Base-by-base conservation (phyloP, 345 rosid genomes). In the Murraya koenigii region DNA sequence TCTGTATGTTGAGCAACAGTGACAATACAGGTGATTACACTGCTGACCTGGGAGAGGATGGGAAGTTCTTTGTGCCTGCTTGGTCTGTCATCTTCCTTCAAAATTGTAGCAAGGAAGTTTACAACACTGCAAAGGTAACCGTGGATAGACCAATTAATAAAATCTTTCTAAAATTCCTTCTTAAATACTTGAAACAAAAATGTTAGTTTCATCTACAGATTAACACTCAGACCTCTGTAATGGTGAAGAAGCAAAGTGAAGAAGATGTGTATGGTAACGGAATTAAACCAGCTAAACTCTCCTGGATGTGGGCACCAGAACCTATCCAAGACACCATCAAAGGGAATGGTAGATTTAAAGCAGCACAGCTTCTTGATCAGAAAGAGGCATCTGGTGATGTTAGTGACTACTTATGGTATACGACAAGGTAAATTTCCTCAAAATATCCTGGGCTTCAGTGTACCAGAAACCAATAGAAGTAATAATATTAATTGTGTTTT, bases 51-150 rank as follows among this genome's bases (percentile, higher is more conserved):
- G 20, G 23, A 47, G 20, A 68, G 38, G 82, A 76, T 13, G 28
- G 61, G 14, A 19, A 72, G 22, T 68, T 52, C 26, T 1, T 10
- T 5, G 15, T 82, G 56, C 86, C 82, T 4, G 74, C 82, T 49
- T 85, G 84, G 84, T 82, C 86, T 7, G 82, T 80, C 30, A 75
- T 26, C 47, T 67, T 73, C 47, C 77, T 82, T 32, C 52, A 52
- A n/a, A 76, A 79, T 72, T 75, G 87, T 49, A 64, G 44, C 41
- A 75, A 55, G 4, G 80, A 80, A 55, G 65, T 76, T 71, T 78
- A 26, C 75, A 84, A 69, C 56, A 78, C 85, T n/a, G 87, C 87
- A 32, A 84, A 69, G 81, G 86, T 80, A 33, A 76, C 49, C 0
- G 17, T 44, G 17, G 49, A 13, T 3, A 44, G 49, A 44, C 13